A percentile compares a stretch with the other conserved stretches of the same genome.
phyloP scores from a whole-genome alignment of 129 eudicot genomes.

The Flaveria ramosissima region DNA sequence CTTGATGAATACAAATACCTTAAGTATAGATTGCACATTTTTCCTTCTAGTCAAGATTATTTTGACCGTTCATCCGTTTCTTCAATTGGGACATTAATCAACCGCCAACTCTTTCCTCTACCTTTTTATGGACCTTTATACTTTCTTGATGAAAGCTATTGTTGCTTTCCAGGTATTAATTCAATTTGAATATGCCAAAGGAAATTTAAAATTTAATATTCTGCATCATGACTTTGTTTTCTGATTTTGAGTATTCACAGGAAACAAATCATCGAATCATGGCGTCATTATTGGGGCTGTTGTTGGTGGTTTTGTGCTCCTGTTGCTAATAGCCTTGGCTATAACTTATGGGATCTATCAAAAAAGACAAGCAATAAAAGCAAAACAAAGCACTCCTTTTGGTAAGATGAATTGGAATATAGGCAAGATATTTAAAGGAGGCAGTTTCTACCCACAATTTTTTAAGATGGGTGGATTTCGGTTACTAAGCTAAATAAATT shows the following conservation, averaged over 20 bases:
- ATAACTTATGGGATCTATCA: constrained; percentile 56
- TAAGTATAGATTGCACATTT: constrained; percentile 47
- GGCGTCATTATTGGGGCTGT: constrained; percentile 62
- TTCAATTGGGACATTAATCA: constrained; percentile 58
- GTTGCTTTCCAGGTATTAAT: constrained; percentile 60
- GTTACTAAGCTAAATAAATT: not conserved
- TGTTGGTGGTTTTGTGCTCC: constrained; percentile 51
- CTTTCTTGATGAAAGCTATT: constrained; percentile 55
- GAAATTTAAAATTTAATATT: not conserved
- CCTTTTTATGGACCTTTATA: constrained; percentile 58
- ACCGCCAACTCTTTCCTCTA: constrained; percentile 56
- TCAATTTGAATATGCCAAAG: not conserved
- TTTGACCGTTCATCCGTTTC: constrained; percentile 58
- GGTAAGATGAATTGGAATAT: constrained; percentile 44
- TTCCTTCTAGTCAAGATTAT: constrained; percentile 58
- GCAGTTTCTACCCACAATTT: too few species aligned
- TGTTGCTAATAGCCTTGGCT: constrained; percentile 53
- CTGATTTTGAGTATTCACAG: constrained; percentile 30
- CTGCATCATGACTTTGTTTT: not conserved
- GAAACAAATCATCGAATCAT: constrained; percentile 46
- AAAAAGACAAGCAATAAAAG: constrained; percentile 54
- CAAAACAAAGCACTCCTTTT: constrained; percentile 56
- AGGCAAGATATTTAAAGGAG: not conserved
- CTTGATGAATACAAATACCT: constrained; percentile 51
- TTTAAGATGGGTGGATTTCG: not conserved